Percentiles rank a stretch among this genome's conserved stretches.
These are phyloP conservation scores for Mucor racemosus DNA, from an alignment of 371 early-diverging fungal genomes.

Conservation along the genomic window DNA sequence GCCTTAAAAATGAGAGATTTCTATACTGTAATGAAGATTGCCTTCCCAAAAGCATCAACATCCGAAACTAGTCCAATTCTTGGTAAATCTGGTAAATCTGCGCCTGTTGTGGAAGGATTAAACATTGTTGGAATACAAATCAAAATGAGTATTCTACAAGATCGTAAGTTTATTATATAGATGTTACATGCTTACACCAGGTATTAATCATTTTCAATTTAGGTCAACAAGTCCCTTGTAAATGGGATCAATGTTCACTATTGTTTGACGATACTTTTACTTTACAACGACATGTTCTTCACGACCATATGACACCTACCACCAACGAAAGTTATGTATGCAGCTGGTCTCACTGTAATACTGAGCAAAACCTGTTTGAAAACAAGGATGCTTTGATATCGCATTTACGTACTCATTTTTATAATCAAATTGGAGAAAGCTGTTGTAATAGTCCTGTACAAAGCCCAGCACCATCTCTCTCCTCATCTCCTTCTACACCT, in stretches of 20 bases:
- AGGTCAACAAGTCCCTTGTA: slow-evolving; percentile 40
- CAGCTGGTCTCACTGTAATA: slow-evolving; percentile 15
- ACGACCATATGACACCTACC: slow-evolving; percentile 35
- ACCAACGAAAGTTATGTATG: slow-evolving; percentile 3
- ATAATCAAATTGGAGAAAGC: slow-evolving; percentile 20
- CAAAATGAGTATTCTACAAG: slow-evolving; percentile 38
- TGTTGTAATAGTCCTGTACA: slow-evolving; percentile 26
- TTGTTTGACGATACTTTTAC: slow-evolving; percentile 49
- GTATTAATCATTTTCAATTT: neutral
- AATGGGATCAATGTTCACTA: slow-evolving; percentile 58
- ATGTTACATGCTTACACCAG: neutral
- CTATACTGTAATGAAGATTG: slow-evolving; percentile 49
- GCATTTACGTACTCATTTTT: slow-evolving; percentile 28
- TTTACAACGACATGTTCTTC: slow-evolving; percentile 55
- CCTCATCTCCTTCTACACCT: slow-evolving; percentile 31
- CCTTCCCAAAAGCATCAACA: slow-evolving; percentile 35
- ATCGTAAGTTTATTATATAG: slow-evolving; percentile 28
- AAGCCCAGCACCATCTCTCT: slow-evolving; percentile 18
- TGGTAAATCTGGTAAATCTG: slow-evolving; percentile 8
- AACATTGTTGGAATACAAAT: slow-evolving; percentile 39
- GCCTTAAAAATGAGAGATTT: slow-evolving; percentile 51
- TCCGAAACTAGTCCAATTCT: slow-evolving; percentile 9
- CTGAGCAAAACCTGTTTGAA: slow-evolving; percentile 14
- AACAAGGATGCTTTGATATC: slow-evolving; percentile 23
- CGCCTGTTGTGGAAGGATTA: slow-evolving; percentile 37